Evolutionary conservation across 2,329 filamentous ascomycete species (phyloP), one percentile per base, ranked within the genome.

Genomic region (Claviceps spartinae): DNA sequence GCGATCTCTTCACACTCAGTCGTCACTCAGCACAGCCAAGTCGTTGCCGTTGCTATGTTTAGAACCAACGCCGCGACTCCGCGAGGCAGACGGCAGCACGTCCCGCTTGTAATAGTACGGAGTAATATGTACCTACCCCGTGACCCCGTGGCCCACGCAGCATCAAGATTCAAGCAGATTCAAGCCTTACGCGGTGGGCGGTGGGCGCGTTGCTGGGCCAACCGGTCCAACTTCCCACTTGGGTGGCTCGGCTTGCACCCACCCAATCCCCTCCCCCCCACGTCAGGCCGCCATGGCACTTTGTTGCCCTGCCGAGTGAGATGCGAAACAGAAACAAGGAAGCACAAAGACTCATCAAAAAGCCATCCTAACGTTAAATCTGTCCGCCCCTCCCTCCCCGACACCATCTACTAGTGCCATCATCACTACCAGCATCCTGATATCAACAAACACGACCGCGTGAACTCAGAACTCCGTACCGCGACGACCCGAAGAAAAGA

Each of bases 131-230:
- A 22, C 22, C 22, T 22, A 22, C 20, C 2, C 20, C 20, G 20
- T 18, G 18, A 22, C 4, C 7, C 46, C 46, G 46, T 40, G 20
- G 36, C 30, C 41, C 42, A 43, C 20, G 42, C 20, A 24, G n/a
- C 45, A 34, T 47, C 45, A 36, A 20, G 11, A n/a, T 30, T n/a
- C 2, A 20, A 20, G 26, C 26, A 30, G 18, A 20, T 24, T 43
- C 41, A 43, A 43, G 18, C 4, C 37, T 38, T 7, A 38, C 16
- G 13, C 14, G 16, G n/a, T 11, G 24, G 43, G 42, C 43, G 43
- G 43, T 24, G 24, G 43, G 20, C 16, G 9, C 49, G 66, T 68
- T 68, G 66, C 65, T 60, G 48, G 44, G 65, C 59, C 66, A 68
- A 68, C 66, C 55, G 56, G 56, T 63, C 62, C 60, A 62, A 63